These are phyloP conservation scores for Cladophialophora yegresii DNA, from an alignment of 2,329 filamentous ascomycete genomes.

Conservation along the genomic window DNA sequence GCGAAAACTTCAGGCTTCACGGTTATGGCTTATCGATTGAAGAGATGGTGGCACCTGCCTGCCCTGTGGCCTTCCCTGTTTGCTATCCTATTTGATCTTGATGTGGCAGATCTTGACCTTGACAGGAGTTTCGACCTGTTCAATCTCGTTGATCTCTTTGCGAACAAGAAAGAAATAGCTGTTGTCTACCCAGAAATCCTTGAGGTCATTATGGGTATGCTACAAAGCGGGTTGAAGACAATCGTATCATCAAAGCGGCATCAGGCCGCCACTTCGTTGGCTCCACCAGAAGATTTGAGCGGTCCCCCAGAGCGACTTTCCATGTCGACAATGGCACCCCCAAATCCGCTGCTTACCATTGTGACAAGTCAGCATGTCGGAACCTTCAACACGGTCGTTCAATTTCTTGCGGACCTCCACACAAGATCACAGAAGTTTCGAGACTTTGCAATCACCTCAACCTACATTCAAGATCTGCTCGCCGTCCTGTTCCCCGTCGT, in stretches of 20 bases:
- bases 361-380: slow-evolving; percentile 59
- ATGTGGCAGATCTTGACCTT: slow-evolving; percentile 73
- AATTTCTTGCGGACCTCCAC: slow-evolving; percentile 78
- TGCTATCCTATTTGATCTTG: slow-evolving; percentile 81
- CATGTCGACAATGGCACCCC: slow-evolving; percentile 37
- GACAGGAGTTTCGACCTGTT: slow-evolving; percentile 72
- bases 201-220: slow-evolving; percentile 78
- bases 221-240: slow-evolving; percentile 81
- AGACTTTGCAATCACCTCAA: slow-evolving; percentile 77
- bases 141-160: slow-evolving; percentile 72
- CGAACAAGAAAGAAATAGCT: slow-evolving; percentile 56
- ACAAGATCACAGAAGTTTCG: slow-evolving; percentile 73
- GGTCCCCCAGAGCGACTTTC: slow-evolving; percentile 41
- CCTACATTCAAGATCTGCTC: slow-evolving; percentile 78
- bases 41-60: slow-evolving; percentile 84
- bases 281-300: slow-evolving; percentile 42
- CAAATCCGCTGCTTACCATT: slow-evolving; percentile 34
- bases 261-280: slow-evolving; percentile 23
- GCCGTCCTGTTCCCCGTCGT: slow-evolving; percentile 82
- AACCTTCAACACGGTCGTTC: slow-evolving; percentile 73
- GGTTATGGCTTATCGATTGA: slow-evolving; percentile 79
- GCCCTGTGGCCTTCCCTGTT: slow-evolving; percentile 86
- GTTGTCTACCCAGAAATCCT: slow-evolving; percentile 77
- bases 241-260: slow-evolving; percentile 60
- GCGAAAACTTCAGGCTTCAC: slow-evolving; percentile 80